phyloP scores from a whole-genome alignment of 2,329 filamentous ascomycete species.

The Paracoccidioides lutzii region DNA sequence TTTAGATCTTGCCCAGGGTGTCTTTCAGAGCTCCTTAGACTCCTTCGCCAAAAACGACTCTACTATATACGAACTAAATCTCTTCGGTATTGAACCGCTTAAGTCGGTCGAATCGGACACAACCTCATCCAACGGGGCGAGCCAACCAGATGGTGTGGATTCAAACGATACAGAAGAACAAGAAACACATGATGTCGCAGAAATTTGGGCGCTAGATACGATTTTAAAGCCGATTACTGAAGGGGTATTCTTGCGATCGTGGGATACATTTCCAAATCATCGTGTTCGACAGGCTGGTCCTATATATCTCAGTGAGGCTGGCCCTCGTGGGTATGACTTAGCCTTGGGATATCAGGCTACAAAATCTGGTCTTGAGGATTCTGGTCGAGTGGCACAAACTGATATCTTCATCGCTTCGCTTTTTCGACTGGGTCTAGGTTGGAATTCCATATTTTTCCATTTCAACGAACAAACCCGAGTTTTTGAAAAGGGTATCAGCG shows the following conservation, averaged over 20 bases:
- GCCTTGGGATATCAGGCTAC: constrained; percentile 20
- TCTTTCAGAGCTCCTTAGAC: constrained; percentile 16
- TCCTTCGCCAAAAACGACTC: constrained; percentile 16
- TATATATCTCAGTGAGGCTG: constrained; percentile 34
- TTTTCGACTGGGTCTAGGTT: constrained; percentile 31
- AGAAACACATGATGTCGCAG: constrained; percentile 12
- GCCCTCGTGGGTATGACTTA: constrained; percentile 28
- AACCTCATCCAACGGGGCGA: constrained; percentile 12
- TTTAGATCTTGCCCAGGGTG: constrained; percentile 15
- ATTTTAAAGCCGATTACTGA: constrained; percentile 10
- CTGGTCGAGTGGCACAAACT: constrained; percentile 22
- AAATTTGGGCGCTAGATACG: constrained; percentile 26
- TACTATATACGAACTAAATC: constrained; percentile 22
- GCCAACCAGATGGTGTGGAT: constrained; percentile 11
- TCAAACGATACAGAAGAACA: constrained; percentile 12
- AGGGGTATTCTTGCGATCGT: constrained; percentile 21
- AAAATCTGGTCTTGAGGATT: constrained; percentile 12
- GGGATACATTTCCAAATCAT: constrained; percentile 29
- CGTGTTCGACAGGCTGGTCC: constrained; percentile 22
- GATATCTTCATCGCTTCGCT: constrained; percentile 29
- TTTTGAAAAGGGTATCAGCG: constrained; percentile 31
- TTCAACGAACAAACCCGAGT: constrained; percentile 23
- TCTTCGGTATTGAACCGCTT: constrained; percentile 19
- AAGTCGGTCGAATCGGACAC: constrained; percentile 13
- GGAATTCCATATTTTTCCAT: constrained; percentile 32